These are phyloP conservation scores for Climacium dendroides DNA, from an alignment of 225 moss, liverwort and hornwort species.

Conservation along the genomic window DNA sequence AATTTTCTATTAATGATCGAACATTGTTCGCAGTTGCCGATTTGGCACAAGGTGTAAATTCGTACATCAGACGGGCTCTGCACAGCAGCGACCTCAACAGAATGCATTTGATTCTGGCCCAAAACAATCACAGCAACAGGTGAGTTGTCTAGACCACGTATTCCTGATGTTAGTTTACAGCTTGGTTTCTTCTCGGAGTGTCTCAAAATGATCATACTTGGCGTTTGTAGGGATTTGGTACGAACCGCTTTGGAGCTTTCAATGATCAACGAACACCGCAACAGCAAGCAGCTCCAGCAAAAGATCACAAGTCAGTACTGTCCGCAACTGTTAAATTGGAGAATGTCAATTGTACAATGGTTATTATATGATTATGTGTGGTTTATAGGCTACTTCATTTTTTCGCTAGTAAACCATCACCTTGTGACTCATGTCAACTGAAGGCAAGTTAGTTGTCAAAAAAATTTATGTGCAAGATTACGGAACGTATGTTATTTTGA, in stretches of 20 bases:
- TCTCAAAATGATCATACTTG: neutral
- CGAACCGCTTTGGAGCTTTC: constrained; percentile 44
- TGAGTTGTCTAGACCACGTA: neutral
- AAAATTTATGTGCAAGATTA: neutral
- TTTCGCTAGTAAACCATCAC: neutral
- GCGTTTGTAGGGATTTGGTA: constrained; percentile 11
- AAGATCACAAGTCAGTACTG: constrained; percentile 69
- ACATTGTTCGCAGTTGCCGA: constrained; percentile 54
- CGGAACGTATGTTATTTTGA: neutral
- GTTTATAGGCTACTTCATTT: neutral
- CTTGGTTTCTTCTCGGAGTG: neutral
- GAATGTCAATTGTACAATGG: neutral
- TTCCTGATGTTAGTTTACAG: neutral
- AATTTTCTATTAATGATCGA: neutral
- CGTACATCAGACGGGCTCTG: constrained; percentile 37
- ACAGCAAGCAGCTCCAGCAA: constrained; percentile 26
- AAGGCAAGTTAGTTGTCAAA: neutral
- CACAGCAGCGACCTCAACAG: constrained; percentile 35
- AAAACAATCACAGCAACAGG: constrained; percentile 43
- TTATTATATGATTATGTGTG: neutral
- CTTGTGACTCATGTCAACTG: neutral
- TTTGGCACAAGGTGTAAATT: constrained; percentile 87
- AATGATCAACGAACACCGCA: constrained; percentile 32
- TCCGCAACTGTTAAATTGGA: neutral
- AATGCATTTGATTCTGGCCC: constrained; percentile 17